These are phyloP conservation scores for Coix lacrymajobi DNA, from an alignment of 176 grass and related monocot species.

Conservation along the genomic window DNA sequence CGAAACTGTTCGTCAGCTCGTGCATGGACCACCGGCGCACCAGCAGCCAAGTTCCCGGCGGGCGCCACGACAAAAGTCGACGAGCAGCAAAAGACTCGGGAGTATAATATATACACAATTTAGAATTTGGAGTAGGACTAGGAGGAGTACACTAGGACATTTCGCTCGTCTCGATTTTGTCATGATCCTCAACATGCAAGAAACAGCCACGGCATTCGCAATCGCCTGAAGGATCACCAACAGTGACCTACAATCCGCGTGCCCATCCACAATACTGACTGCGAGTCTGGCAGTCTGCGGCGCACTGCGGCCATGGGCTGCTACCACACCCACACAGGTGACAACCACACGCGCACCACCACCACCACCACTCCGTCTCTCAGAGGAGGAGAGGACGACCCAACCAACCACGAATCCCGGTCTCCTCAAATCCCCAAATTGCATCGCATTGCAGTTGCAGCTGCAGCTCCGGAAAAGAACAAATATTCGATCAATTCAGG, in stretches of 20 bases:
- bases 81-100: not conserved
- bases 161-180: not conserved
- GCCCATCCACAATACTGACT: not conserved
- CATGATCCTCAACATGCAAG: not conserved
- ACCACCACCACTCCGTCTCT: not conserved
- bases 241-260: not conserved
- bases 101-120: not conserved
- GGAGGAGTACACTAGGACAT: not conserved
- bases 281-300: conserved; percentile 15
- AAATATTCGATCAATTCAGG: not conserved
- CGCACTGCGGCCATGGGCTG: conserved; percentile 20
- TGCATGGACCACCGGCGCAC: not conserved
- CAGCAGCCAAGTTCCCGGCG: not conserved
- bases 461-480: not conserved
- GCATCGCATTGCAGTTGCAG: not conserved
- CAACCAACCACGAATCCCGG: not conserved
- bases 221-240: not conserved
- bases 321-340: not conserved
- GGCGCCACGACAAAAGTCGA: conserved; percentile 15
- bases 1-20: no score
- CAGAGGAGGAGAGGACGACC: not conserved
- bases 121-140: not conserved
- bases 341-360: conserved; percentile 25
- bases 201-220: not conserved
- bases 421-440: not conserved